phyloP scores from a whole-genome alignment of 2,329 filamentous ascomycete genomes.

The Penicillium sp. region DNA sequence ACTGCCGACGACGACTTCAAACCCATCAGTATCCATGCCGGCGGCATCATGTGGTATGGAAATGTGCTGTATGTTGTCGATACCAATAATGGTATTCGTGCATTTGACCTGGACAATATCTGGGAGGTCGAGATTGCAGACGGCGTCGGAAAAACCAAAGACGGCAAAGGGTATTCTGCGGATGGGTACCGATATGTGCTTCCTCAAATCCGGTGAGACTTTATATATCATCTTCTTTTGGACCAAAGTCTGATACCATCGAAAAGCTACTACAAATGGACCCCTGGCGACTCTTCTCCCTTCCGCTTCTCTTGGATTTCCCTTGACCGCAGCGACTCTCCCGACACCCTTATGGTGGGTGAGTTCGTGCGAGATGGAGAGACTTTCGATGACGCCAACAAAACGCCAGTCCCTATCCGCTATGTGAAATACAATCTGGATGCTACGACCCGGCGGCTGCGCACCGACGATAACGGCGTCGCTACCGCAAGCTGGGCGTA shows the following conservation, averaged over 20 bases:
- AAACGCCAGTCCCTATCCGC: slow-evolving; percentile 20
- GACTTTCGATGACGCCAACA: slow-evolving; percentile 4
- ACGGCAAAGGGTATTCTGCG: slow-evolving; percentile 28
- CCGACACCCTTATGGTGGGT: slow-evolving; percentile 32
- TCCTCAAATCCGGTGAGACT: slow-evolving; percentile 31
- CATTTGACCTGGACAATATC: slow-evolving; percentile 38
- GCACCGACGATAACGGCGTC: slow-evolving; percentile 12
- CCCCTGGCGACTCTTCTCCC: slow-evolving; percentile 14
- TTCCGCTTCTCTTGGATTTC: slow-evolving; percentile 37
- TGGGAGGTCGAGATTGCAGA: slow-evolving; percentile 34
- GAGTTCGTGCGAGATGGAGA: slow-evolving; percentile 30
- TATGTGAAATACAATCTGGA: slow-evolving; percentile 33
- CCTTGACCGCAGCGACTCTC: slow-evolving; percentile 33
- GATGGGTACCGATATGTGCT: slow-evolving; percentile 34
- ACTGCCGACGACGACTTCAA: slow-evolving; percentile 32
- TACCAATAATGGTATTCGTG: slow-evolving; percentile 33
- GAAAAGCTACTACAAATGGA: slow-evolving; percentile 10
- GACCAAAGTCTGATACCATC: neutral
- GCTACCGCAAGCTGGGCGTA: slow-evolving; percentile 29
- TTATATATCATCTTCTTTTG: neutral
- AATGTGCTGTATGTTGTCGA: slow-evolving; percentile 36
- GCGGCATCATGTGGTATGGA: slow-evolving; percentile 38
- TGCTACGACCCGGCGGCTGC: slow-evolving; percentile 24
- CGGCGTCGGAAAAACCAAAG: slow-evolving; percentile 28
- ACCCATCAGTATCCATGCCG: slow-evolving; percentile 33